Base-by-base conservation (phyloP, 129 eudicot species). In the Chrysanthemum lavandulifolium region DNA sequence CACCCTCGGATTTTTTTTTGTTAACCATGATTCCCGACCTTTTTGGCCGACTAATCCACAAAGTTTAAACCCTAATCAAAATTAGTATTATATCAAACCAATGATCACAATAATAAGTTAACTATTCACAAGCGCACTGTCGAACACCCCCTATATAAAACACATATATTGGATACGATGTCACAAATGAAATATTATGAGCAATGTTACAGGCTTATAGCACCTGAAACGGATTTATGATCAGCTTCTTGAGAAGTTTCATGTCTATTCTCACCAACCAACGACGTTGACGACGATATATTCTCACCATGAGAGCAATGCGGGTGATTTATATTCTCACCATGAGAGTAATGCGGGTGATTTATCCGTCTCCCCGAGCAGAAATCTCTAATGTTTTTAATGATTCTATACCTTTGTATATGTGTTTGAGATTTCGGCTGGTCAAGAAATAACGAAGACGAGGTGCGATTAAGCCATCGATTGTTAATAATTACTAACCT, bases 181-280 rank as follows among this genome's bases (percentile, higher is more conserved):
- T 33, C 40, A 33, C 40, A 33, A 40, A 40, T 40, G 47, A 40
- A 40, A 40, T 40, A 40, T 69, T 63, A 45, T 49, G 47, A 68
- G 48, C 53, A 23, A 59, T 7, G 45, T 36, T 36, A 36, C 9
- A 36, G 45, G 45, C 45, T 40, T 40, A 40, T 57, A 13, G 53
- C n/a, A 88, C 97, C 97, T 84, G 96, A 84, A 78, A 84, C 82
- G 56, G 85, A 86, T 77, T 84, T 78, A 51, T 82, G 87, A 79
- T 88, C 86, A 76, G 85, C 89, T 79, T 91, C 96, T 51, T 86
- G 91, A 71, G 91, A 89, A 4, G 87, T 89, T n/a, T 85, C 86
- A 51, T 85, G 89, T 27, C 76, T 88, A 23, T 71, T 75, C 49
- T 72, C 83, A 36, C 53, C 69, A 13, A 16, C 73, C 19, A 47